Evolutionary conservation across 2,329 filamentous ascomycete species (phyloP).

Genomic region (Elsinoe perseae): DNA sequence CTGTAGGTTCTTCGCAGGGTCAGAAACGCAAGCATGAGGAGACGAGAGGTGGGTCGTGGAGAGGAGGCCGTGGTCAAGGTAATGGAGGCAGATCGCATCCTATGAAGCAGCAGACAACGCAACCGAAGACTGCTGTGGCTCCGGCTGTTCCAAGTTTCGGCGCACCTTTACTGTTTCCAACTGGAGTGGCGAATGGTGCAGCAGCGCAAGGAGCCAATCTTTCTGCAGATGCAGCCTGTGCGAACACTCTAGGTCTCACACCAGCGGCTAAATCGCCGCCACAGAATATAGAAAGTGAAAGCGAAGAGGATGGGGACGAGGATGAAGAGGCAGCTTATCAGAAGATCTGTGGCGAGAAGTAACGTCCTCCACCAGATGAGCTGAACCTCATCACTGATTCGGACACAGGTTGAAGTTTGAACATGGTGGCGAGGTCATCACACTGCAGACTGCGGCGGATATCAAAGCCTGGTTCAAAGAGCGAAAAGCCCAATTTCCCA

Average conservation of each 20-base stretch:
- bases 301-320: slow-evolving; percentile 55
- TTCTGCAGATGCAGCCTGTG: slow-evolving; percentile 49
- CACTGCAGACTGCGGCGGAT: slow-evolving; percentile 53
- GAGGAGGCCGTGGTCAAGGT: neutral
- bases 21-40: slow-evolving; percentile 28
- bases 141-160: slow-evolving; percentile 30
- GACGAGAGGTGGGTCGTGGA: neutral
- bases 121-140: slow-evolving; percentile 21
- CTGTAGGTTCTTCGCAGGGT: slow-evolving; percentile 19
- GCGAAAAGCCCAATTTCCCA: slow-evolving; percentile 72
- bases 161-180: slow-evolving; percentile 19
- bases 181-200: slow-evolving; percentile 14
- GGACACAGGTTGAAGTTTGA: slow-evolving; percentile 41
- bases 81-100: slow-evolving; percentile 12
- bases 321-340: slow-evolving; percentile 56
- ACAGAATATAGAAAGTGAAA: slow-evolving; percentile 22
- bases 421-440: slow-evolving; percentile 48
- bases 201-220: slow-evolving; percentile 14
- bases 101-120: slow-evolving; percentile 17
- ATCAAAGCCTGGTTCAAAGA: slow-evolving; percentile 74
- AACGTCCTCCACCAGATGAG: slow-evolving; percentile 17
- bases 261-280: slow-evolving; percentile 33
- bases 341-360: slow-evolving; percentile 42
- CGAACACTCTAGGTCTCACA: slow-evolving; percentile 63
- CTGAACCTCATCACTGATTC: slow-evolving; percentile 26